Conservation (phyloP, 2,329 filamentous ascomycete genomes). For the Coniochaeta ligniaria region DNA sequence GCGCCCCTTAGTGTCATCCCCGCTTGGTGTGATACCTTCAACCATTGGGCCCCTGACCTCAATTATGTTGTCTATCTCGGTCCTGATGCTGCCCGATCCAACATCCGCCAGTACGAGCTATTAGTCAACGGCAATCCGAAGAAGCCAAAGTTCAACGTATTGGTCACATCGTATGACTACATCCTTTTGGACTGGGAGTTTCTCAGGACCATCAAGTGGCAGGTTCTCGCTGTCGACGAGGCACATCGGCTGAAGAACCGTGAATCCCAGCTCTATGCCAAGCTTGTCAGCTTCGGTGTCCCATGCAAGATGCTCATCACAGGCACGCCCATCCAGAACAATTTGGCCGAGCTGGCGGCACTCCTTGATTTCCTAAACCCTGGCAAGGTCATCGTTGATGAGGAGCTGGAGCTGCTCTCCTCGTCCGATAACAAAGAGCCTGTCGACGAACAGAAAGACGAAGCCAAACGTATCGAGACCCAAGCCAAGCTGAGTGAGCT, state of each 20-base stretch:
- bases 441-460: slow-evolving; percentile 21
- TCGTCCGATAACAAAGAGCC: slow-evolving; percentile 27
- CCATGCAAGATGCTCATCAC: slow-evolving; percentile 91
- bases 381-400: slow-evolving; percentile 85
- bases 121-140: slow-evolving; percentile 78
- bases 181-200: slow-evolving; percentile 81
- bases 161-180: slow-evolving; percentile 96
- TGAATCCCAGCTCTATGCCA: slow-evolving; percentile 86
- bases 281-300: slow-evolving; percentile 76
- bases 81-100: slow-evolving; percentile 75
- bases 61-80: slow-evolving; percentile 98
- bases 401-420: slow-evolving; percentile 74
- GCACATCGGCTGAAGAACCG: slow-evolving; percentile 95
- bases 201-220: slow-evolving; percentile 89
- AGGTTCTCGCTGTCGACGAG: slow-evolving; percentile 93
- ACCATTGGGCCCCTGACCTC: slow-evolving; percentile 88
- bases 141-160: slow-evolving; percentile 93
- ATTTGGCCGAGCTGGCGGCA: slow-evolving; percentile 83
- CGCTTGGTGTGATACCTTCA: slow-evolving; percentile 97
- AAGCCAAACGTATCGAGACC: slow-evolving; percentile 59
- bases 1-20: slow-evolving; percentile 95
- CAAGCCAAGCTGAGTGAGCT: slow-evolving; percentile 82
- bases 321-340: slow-evolving; percentile 96
- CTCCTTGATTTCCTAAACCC: slow-evolving; percentile 96
- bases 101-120: slow-evolving; percentile 86